Conservation (phyloP, 1,284 basidiomycete species). For the Ceratobasidium sp. region DNA sequence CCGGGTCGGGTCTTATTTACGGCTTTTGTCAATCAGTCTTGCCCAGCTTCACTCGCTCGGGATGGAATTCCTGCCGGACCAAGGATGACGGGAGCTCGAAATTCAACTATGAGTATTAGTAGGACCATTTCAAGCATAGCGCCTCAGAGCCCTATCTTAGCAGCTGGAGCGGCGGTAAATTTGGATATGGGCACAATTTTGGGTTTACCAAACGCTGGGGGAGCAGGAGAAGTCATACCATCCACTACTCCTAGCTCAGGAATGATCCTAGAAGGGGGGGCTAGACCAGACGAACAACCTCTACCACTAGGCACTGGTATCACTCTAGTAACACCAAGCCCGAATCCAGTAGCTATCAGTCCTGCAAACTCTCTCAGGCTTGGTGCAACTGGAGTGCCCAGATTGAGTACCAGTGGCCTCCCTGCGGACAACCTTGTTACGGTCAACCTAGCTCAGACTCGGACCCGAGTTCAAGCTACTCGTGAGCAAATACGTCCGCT, state of each 20-base stretch:
- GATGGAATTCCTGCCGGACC: conserved; percentile 30
- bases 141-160: background rate
- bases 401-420: background rate
- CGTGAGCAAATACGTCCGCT: too few species aligned
- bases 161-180: background rate
- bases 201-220: background rate
- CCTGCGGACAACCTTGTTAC: background rate
- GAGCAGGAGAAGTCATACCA: background rate
- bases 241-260: background rate
- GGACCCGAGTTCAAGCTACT: background rate
- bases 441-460: background rate
- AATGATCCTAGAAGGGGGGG: background rate
- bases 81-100: background rate
- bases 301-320: background rate
- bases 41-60: conserved; percentile 17
- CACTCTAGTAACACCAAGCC: background rate
- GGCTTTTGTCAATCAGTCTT: conserved; percentile 13
- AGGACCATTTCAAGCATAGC: background rate
- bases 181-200: background rate
- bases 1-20: conserved; percentile 21
- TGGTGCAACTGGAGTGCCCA: background rate
- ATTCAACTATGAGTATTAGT: background rate
- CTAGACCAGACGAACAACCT: background rate
- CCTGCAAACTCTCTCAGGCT: background rate
- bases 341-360: background rate